These are phyloP conservation scores for Haematococcus lacustris DNA, from an alignment of 139 green algal species.

Conservation along the genomic window DNA sequence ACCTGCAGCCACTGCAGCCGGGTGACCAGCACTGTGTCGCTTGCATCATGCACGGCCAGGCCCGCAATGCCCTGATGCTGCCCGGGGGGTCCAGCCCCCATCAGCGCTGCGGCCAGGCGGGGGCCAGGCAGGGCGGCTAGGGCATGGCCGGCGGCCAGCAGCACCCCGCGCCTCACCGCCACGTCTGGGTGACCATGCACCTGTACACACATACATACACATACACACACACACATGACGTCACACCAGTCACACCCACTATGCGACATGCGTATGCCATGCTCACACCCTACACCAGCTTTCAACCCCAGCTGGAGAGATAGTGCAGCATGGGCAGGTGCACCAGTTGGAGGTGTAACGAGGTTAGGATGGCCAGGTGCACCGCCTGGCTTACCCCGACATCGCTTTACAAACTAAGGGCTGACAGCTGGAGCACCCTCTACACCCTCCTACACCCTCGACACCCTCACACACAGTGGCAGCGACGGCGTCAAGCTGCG, in stretches of 20 bases:
- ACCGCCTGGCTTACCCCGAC: not conserved
- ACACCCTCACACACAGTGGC: not conserved
- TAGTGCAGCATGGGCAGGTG: not conserved
- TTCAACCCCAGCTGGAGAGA: not conserved
- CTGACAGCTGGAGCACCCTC: too few species aligned
- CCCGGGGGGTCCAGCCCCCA: conserved; percentile 7
- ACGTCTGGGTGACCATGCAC: conserved; percentile 50
- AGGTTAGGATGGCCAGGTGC: not conserved
- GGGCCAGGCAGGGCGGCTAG: conserved; percentile 40
- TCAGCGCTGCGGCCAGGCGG: conserved; percentile 38
- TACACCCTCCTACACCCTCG: not conserved
- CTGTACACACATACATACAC: conserved; percentile 1
- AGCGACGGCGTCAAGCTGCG: too few species aligned
- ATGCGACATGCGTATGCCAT: not conserved
- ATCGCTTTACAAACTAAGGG: too few species aligned
- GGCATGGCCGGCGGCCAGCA: conserved; percentile 52
- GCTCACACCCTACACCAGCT: not conserved
- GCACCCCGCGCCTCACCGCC: conserved; percentile 54
- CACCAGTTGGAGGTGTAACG: not conserved
- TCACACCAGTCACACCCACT: too few species aligned
- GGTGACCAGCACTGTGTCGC: conserved; percentile 28
- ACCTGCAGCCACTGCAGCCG: conserved; percentile 49
- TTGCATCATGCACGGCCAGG: not conserved
- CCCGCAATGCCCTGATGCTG: too few species aligned
- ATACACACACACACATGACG: too few species aligned